phyloP scores from a whole-genome alignment of 1,284 basidiomycete species.

The Pterulicium gracile region DNA sequence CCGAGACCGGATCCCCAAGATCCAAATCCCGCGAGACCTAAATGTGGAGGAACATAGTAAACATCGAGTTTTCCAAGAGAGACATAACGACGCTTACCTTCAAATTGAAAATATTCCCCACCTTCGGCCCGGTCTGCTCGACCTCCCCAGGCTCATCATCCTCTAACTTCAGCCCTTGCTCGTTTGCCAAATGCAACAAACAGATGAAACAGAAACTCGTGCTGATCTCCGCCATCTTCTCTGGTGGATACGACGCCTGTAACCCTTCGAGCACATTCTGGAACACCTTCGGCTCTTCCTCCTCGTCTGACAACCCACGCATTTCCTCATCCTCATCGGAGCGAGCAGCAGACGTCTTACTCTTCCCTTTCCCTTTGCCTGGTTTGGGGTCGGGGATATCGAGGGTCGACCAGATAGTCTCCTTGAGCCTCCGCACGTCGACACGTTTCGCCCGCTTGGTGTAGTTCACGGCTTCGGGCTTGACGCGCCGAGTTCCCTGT shows the following conservation, averaged over 20 bases:
- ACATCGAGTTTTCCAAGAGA: no score
- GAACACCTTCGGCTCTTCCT: slow-evolving; percentile 60
- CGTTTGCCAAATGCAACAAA: slow-evolving; percentile 88
- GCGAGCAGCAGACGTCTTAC: not conserved
- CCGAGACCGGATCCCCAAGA: no score
- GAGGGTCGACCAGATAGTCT: slow-evolving; percentile 93
- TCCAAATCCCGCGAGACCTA: no score
- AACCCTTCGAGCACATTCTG: slow-evolving; percentile 78
- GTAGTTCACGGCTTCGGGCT: slow-evolving; percentile 89
- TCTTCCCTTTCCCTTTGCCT: slow-evolving; percentile 15
- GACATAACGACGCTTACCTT: slow-evolving; percentile 61
- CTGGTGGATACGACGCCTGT: slow-evolving; percentile 74
- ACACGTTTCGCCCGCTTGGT: slow-evolving; percentile 95
- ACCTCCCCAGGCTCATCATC: slow-evolving; percentile 19
- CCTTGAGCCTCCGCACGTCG: slow-evolving; percentile 94
- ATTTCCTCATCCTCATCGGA: slow-evolving; percentile 31
- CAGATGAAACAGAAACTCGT: slow-evolving; percentile 99
- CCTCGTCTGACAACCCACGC: slow-evolving; percentile 22
- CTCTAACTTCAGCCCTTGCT: slow-evolving; percentile 83
- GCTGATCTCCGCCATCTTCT: slow-evolving; percentile 97
- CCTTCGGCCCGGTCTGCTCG: slow-evolving; percentile 27
- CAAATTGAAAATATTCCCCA: slow-evolving; percentile 69
- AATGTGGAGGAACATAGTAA: no score
- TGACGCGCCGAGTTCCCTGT: slow-evolving; percentile 68
- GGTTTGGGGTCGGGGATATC: slow-evolving; percentile 53